These are phyloP conservation scores for Quercus suber DNA, from an alignment of 306 rosid genomes.

Conservation along the genomic window DNA sequence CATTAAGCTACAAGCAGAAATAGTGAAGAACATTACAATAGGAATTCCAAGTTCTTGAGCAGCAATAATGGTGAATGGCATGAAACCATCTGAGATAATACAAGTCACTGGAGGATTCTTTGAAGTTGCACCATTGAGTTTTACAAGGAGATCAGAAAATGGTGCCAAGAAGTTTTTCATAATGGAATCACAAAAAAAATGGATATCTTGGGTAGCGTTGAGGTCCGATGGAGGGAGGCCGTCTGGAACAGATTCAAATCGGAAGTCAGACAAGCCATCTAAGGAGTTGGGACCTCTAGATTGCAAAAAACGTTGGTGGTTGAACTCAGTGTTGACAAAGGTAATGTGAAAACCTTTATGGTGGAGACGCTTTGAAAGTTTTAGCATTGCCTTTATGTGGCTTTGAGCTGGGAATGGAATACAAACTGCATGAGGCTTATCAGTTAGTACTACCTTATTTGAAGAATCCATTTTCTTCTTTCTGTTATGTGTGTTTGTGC, in stretches of 20 bases:
- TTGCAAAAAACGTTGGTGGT: constrained; percentile 1
- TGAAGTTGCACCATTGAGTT: background rate
- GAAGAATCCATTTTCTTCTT: background rate
- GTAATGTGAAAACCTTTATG: constrained; percentile 5
- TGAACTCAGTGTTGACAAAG: constrained; percentile 18
- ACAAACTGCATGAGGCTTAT: constrained; percentile 17
- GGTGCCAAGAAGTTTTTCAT: background rate
- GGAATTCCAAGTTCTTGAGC: background rate
- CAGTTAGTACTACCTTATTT: background rate
- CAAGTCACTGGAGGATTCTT: background rate
- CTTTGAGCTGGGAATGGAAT: constrained; percentile 5
- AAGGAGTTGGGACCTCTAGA: constrained; percentile 3
- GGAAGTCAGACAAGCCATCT: background rate
- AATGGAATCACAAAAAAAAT: background rate
- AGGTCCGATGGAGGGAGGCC: background rate
- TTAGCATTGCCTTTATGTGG: constrained; percentile 10
- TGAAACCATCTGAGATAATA: background rate
- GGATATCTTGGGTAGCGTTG: background rate
- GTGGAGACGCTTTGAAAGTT: constrained; percentile 16
- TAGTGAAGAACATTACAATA: background rate
- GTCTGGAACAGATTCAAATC: constrained; percentile 12
- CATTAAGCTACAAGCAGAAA: background rate
- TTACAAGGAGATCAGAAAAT: background rate
- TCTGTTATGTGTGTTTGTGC: no score
- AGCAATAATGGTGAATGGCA: background rate